A percentile compares a stretch with the other conserved stretches of the same genome.
Conservation (phyloP, 768 basidiomycete genomes). For the Lentinula detonsa region DNA sequence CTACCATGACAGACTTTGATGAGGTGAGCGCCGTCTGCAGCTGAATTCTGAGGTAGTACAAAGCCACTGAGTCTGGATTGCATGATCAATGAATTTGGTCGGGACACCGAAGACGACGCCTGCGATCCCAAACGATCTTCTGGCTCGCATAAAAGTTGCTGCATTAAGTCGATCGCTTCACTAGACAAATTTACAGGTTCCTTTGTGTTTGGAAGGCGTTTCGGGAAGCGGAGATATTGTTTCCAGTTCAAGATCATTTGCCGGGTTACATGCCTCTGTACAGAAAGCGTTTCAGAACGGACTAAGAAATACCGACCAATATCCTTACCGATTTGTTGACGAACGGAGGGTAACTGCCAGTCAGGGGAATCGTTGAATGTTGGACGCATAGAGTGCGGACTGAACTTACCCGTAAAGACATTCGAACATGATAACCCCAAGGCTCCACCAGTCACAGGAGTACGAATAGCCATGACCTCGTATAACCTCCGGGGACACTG, state of each 20-base stretch:
- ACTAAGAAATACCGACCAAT: conserved; percentile 5
- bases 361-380: conserved; percentile 8
- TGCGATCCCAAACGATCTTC: conserved; percentile 90
- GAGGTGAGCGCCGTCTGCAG: conserved; percentile 79
- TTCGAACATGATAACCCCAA: conserved; percentile 96
- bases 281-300: conserved; percentile 10
- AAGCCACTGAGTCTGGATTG: conserved; percentile 74
- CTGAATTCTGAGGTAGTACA: conserved; percentile 40
- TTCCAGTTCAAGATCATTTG: conserved; percentile 98
- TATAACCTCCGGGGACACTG: conserved; percentile 90
- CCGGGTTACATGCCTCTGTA: conserved; percentile 84
- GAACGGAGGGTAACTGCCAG: conserved; percentile 83
- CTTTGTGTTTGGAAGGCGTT: conserved; percentile 74
- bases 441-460: conserved; percentile 98
- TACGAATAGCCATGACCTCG: conserved; percentile 90
- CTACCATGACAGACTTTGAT: conserved; percentile 62
- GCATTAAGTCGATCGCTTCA: conserved; percentile 59
- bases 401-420: conserved; percentile 79
- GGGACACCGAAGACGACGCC: conserved; percentile 55
- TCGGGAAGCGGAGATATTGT: conserved; percentile 81
- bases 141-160: conserved; percentile 87
- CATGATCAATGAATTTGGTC: conserved; percentile 74
- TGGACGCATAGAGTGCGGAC: neutral
- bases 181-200: conserved; percentile 50
- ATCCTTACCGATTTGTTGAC: conserved; percentile 82